These are phyloP conservation scores for Auxenochlorella pyrenoidosa DNA, from an alignment of 139 green algal species.

Conservation along the genomic window DNA sequence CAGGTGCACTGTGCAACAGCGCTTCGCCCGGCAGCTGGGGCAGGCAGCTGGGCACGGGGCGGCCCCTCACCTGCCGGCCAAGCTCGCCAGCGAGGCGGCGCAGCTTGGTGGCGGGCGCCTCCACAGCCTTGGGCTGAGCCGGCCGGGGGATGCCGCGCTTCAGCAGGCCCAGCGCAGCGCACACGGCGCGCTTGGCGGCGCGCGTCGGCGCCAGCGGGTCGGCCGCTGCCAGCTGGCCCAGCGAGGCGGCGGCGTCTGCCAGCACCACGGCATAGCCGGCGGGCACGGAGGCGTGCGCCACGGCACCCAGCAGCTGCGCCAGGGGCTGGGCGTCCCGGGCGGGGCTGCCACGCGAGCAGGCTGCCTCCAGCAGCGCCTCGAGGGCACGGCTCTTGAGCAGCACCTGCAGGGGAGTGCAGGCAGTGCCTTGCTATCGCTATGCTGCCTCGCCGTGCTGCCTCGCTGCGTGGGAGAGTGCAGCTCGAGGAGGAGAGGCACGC, in stretches of 20 bases:
- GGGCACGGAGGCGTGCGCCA: constrained; percentile 20
- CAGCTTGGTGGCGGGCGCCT: constrained; percentile 10
- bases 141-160: constrained; percentile 24
- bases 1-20: too few species aligned
- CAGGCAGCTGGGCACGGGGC: too few species aligned
- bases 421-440: too few species aligned
- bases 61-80: not conserved
- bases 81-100: constrained; percentile 5
- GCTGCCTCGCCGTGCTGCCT: too few species aligned
- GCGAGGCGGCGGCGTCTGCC: not conserved
- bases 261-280: not conserved
- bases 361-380: constrained; percentile 28
- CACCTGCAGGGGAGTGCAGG: not conserved
- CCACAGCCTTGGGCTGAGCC: not conserved
- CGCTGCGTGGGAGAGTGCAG: too few species aligned
- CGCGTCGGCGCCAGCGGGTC: constrained; percentile 29
- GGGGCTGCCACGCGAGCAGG: not conserved
- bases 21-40: too few species aligned
- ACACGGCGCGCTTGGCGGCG: not conserved
- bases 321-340: not conserved
- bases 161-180: constrained; percentile 9
- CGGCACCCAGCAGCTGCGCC: constrained; percentile 8
- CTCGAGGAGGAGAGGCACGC: too few species aligned
- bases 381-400: constrained; percentile 15
- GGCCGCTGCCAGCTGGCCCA: not conserved